Evolutionary conservation across 352 stramenopile species (phyloP).

Genomic region (Phytophthora macrochlamydospora): DNA sequence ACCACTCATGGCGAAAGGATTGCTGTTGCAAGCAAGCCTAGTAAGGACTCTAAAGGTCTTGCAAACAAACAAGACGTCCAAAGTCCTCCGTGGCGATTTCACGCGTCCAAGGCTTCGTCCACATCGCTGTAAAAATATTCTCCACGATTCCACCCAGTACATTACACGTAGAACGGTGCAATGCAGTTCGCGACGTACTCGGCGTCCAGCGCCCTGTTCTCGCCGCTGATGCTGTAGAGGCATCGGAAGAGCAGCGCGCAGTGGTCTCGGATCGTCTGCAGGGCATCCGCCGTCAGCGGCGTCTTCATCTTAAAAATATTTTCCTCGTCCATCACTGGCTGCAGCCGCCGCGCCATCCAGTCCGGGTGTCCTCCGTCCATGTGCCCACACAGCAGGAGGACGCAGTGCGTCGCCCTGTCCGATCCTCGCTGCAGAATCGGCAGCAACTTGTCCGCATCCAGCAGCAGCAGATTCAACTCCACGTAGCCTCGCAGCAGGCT

Average conservation of each 20-base stretch:
- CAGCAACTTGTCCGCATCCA: conserved; percentile 27
- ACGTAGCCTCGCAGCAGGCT: conserved; percentile 36
- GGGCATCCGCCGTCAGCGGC: conserved; percentile 16
- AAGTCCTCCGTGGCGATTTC: too few species aligned
- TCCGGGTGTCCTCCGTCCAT: conserved; percentile 26
- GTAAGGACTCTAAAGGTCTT: too few species aligned
- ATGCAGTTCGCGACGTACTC: conserved; percentile 6
- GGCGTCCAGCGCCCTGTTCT: conserved; percentile 20
- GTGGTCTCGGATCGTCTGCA: conserved; percentile 34
- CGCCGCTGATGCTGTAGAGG: conserved; percentile 31
- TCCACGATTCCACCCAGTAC: too few species aligned
- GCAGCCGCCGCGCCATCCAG: conserved; percentile 16
- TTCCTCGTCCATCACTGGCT: conserved; percentile 5
- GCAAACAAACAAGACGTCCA: too few species aligned
- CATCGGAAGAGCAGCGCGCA: conserved; percentile 33
- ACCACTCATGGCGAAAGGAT: too few species aligned
- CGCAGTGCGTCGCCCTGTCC: conserved; percentile 7
- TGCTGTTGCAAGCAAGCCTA: too few species aligned
- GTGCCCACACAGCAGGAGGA: conserved; percentile 19
- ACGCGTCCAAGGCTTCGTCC: too few species aligned
- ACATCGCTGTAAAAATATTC: too few species aligned
- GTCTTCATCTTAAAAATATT: conserved; percentile 9
- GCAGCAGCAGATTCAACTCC: conserved; percentile 38
- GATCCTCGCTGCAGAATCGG: conserved; percentile 21
- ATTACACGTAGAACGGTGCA: conserved; percentile 1